Base-by-base conservation (phyloP, 139 green algal species). In the Chlamydomonas eustigma region DNA sequence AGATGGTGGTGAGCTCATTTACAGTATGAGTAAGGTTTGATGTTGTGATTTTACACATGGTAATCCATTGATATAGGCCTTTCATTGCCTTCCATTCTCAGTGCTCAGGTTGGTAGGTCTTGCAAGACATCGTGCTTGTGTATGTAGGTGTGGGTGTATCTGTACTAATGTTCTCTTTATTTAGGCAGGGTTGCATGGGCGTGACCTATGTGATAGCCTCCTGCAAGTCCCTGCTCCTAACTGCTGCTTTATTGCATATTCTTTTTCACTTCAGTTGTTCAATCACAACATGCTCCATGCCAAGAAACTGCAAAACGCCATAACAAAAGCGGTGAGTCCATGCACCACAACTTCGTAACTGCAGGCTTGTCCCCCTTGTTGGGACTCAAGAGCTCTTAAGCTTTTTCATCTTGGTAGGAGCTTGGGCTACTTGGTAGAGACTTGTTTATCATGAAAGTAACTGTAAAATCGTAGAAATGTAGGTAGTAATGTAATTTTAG, bases 221-320 rank as follows among this genome's bases (percentile, higher is more conserved):
- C n/a, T n/a, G n/a, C n/a, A n/a, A n/a, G n/a, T n/a, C n/a, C n/a
- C n/a, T n/a, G n/a, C n/a, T n/a, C n/a, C 12, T 37, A 33, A 36
- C 2, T 2, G 64, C 3, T 2, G 68, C 24, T 30, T 3, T 12
- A 87, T 90, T 76, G 71, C 73, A 69, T 81, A 82, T 2, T 78
- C 75, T 30, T 94, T 30, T 78, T 89, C 58, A 12, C 31, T 76
- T n/a, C 80, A 86, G 66, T 66, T 64, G 33, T 75, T 95, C 34
- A 91, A 90, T 63, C 76, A 86, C 74, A 76, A 89, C 63, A 65
- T 88, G 50, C 68, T 84, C 3, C 37, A 50, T 30, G 25, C 76
- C 2, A 79, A 80, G 35, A 75, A 73, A 65, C 58, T 88, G 24
- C 75, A 85, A 51, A 64, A 79, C 28, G 71, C 74, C 30, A 74